phyloP scores from a whole-genome alignment of 371 early-diverging fungal genomes.

The Dentiscutata heterogama region DNA sequence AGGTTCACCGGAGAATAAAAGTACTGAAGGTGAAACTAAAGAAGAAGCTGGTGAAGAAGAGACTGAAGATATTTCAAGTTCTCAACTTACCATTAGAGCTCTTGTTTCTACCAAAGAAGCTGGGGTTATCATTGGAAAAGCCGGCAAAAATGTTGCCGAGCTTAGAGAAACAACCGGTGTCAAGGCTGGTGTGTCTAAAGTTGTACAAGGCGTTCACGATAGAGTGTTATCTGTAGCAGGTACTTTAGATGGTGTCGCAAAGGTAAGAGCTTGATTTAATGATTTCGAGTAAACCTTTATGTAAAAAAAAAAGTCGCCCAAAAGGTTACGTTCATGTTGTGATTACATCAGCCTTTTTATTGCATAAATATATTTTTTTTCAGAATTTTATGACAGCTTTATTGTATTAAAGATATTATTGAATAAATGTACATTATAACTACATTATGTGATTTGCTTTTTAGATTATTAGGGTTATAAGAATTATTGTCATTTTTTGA shows the following conservation, averaged over 20 bases:
- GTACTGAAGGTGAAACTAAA: background rate
- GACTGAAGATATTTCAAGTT: slow-evolving; percentile 5
- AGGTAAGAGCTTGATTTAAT: slow-evolving; percentile 55
- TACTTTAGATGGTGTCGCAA: slow-evolving; percentile 76
- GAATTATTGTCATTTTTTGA: background rate
- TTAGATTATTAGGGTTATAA: too few relatives aligned
- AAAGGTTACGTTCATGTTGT: too few relatives aligned
- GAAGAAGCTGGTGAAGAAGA: slow-evolving; percentile 17
- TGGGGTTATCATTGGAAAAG: slow-evolving; percentile 86
- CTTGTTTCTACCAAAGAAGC: slow-evolving; percentile 87
- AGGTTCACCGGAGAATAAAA: background rate
- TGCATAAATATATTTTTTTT: too few relatives aligned
- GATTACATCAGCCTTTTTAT: too few relatives aligned
- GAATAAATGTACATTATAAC: too few relatives aligned
- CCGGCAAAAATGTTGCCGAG: slow-evolving; percentile 83
- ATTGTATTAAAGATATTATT: too few relatives aligned
- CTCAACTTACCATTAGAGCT: slow-evolving; percentile 67
- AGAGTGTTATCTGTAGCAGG: slow-evolving; percentile 83
- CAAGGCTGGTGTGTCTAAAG: slow-evolving; percentile 83
- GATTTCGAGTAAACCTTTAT: too few relatives aligned
- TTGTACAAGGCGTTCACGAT: slow-evolving; percentile 77
- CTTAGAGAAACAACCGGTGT: slow-evolving; percentile 81
- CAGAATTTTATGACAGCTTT: background rate
- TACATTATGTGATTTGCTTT: too few relatives aligned
- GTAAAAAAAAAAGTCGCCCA: too few relatives aligned